Base-by-base conservation (phyloP, 768 basidiomycete genomes). In the Kwoniella dendrophila region DNA sequence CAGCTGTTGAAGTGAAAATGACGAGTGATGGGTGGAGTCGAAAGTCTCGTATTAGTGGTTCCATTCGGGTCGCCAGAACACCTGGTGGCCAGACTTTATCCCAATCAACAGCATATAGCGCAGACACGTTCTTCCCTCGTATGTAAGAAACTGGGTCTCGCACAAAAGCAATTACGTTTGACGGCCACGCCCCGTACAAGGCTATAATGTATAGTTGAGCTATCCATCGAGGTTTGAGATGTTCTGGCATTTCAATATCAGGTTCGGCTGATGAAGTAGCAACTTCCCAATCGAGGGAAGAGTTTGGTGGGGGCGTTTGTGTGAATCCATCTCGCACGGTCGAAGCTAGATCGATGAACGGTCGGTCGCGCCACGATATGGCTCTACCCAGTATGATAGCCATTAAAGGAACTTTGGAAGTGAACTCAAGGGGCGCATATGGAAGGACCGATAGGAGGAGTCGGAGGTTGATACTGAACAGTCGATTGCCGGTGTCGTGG, bases 131-230 rank as follows among this genome's bases (percentile, higher is more conserved):
- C 67, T 80, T 83, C 26, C 84, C 82, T 7, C 75, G 78, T 18
- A 96, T 79, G 68, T 91, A 92, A 36, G 79, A 76, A 8, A 83
- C 82, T 1, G 93, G 90, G 51, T 83, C 81, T 53, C 86, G 85
- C 55, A 93, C 78, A 77, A 96, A 96, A 56, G 84, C 84, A 60
- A 95, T 81, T 41, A 90, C 83, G 80, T 94, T 96, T 79, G 87
- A 89, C 0, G 93, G 93, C 81, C 90, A 96, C 49, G 93, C 85
- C 70, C 91, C 93, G 80, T 94, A 95, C 63, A 96, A 50, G 29
- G 69, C 65, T 32, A 73, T 65, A 18, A 73, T 59, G 41, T 59
- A 68, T 4, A 71, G 44, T 30, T 66, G 60, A 20, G 64, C 67
- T 52, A 69, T 63, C 7, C 40, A n/a, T 47, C 57, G 36, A 14